Percentiles rank a stretch among this genome's conserved stretches.
These are phyloP conservation scores for Phytophthora macrochlamydospora DNA, from an alignment of 352 stramenopile species.

Conservation along the genomic window DNA sequence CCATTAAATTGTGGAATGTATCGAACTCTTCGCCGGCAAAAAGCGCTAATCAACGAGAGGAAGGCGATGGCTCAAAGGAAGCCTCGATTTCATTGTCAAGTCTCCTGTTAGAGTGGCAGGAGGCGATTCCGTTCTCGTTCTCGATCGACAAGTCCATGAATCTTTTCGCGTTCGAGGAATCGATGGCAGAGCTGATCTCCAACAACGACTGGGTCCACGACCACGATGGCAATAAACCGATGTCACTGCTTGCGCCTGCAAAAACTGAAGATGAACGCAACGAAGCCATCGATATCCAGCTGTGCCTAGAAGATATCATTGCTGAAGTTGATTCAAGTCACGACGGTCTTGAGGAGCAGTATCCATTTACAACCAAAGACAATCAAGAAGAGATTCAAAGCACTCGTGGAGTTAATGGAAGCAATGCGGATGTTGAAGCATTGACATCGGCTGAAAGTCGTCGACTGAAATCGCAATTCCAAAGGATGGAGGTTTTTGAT, in stretches of 20 bases:
- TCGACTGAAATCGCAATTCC: constrained; percentile 31
- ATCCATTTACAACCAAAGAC: neutral
- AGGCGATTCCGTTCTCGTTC: constrained; percentile 42
- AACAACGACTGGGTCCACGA: constrained; percentile 54
- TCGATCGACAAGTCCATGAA: constrained; percentile 41
- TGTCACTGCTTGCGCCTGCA: constrained; percentile 26
- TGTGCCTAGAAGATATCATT: constrained; percentile 29
- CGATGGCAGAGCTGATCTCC: constrained; percentile 30
- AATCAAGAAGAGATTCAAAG: neutral
- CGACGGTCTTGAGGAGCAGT: constrained; percentile 8
- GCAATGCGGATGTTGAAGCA: neutral
- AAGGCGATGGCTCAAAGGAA: neutral
- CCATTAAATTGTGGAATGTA: constrained; percentile 58
- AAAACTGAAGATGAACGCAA: constrained; percentile 23
- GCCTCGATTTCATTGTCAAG: neutral
- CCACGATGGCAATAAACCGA: neutral
- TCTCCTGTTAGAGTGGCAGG: constrained; percentile 39
- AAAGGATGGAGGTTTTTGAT: constrained; percentile 53
- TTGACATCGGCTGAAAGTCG: constrained; percentile 14
- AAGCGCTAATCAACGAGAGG: neutral
- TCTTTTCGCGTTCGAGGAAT: constrained; percentile 51
- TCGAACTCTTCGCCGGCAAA: neutral
- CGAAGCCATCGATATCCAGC: constrained; percentile 21
- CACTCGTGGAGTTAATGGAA: neutral
- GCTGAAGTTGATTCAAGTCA: constrained; percentile 20